A percentile compares a stretch with the other conserved stretches of the same genome.
Conservation (phyloP, 73 alveolate genomes). For the Uronychia binucleata region DNA sequence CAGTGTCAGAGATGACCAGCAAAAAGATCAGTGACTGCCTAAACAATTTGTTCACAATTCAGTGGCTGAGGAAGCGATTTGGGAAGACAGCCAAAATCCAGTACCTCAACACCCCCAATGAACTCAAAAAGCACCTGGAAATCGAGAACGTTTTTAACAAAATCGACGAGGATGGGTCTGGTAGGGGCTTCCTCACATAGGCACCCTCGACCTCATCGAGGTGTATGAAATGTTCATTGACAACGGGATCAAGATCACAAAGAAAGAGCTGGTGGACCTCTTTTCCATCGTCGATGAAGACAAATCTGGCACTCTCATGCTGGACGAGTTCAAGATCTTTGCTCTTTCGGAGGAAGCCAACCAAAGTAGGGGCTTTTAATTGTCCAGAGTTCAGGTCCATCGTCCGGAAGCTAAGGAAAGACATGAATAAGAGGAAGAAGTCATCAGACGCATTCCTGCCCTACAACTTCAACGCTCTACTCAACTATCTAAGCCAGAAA, state of each 20-base stretch:
- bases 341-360: conserved; percentile 23
- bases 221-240: conserved; percentile 40
- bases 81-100: conserved; percentile 19
- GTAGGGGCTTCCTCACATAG: background rate
- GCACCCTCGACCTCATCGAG: conserved; percentile 17
- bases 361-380: background rate
- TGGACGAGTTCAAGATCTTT: conserved; percentile 17
- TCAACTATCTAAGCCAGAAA: conserved; percentile 27
- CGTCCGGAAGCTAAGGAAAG: conserved; percentile 10
- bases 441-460: conserved; percentile 34
- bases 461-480: conserved; percentile 35
- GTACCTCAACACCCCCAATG: conserved; percentile 50
- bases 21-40: background rate
- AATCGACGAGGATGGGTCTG: conserved; percentile 53
- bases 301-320: conserved; percentile 15
- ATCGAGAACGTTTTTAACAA: conserved; percentile 48
- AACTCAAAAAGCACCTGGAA: conserved; percentile 41
- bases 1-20: too few relatives aligned
- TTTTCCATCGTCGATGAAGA: conserved; percentile 29
- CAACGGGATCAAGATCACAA: conserved; percentile 20
- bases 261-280: background rate
- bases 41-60: conserved; percentile 13
- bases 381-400: conserved; percentile 26
- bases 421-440: conserved; percentile 12
- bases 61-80: conserved; percentile 57